A percentile compares a stretch with the other conserved stretches of the same genome.
Conservation (phyloP, 2,329 filamentous ascomycete genomes). For the Trichothecium sympodiale region DNA sequence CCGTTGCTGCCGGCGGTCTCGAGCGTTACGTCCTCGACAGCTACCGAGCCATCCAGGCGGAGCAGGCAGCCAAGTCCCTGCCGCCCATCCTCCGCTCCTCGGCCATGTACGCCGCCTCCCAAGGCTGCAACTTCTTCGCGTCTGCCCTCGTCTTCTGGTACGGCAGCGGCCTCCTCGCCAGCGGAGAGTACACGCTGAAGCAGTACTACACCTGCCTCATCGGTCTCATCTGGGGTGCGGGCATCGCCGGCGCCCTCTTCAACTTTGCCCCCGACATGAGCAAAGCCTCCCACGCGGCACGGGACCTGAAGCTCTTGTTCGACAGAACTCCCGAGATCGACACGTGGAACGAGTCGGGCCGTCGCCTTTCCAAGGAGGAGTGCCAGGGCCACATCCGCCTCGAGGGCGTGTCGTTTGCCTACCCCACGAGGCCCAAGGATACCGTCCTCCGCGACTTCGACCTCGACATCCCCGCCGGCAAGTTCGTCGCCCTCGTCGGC, state of each 20-base stretch:
- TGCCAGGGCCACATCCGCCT: constrained; percentile 62
- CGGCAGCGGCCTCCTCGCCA: constrained; percentile 63
- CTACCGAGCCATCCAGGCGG: constrained; percentile 23
- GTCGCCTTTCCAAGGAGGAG: constrained; percentile 41
- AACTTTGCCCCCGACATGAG: constrained; percentile 88
- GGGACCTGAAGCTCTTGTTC: constrained; percentile 71
- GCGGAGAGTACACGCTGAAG: constrained; percentile 63
- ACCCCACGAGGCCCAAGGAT: constrained; percentile 68
- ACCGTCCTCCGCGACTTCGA: neutral
- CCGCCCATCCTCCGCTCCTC: constrained; percentile 9
- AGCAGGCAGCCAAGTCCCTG: constrained; percentile 31
- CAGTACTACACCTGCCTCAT: constrained; percentile 91
- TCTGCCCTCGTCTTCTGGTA: constrained; percentile 86
- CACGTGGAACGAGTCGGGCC: constrained; percentile 78
- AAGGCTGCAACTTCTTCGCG: constrained; percentile 69
- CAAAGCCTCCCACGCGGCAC: constrained; percentile 78
- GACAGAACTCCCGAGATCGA: constrained; percentile 66
- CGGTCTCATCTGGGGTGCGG: constrained; percentile 79
- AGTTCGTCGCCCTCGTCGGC: constrained; percentile 67
- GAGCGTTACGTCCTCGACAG: constrained; percentile 24
- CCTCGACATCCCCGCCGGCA: constrained; percentile 49
- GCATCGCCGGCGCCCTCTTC: constrained; percentile 83
- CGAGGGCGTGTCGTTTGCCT: constrained; percentile 89
- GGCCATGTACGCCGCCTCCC: constrained; percentile 45
- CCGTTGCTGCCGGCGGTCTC: constrained; percentile 38